Evolutionary conservation across 352 stramenopile species (phyloP).

Genomic region (Globisporangium camurandrum): DNA sequence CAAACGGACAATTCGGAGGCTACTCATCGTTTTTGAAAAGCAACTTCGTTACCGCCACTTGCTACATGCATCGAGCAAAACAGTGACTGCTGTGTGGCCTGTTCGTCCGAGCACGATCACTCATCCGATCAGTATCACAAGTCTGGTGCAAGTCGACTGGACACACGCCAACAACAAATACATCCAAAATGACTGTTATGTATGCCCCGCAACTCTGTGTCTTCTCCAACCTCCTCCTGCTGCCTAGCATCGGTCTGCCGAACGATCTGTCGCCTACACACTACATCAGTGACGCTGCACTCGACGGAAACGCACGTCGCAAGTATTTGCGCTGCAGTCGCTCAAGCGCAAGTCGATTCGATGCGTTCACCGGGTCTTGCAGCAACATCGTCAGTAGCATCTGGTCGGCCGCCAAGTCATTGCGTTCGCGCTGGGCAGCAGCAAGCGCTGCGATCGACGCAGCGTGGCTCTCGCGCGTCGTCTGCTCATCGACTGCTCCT

Average conservation of each 20-base stretch:
- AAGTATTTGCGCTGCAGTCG: conserved; percentile 16
- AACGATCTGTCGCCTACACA: too few relatives aligned
- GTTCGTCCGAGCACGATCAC: too few relatives aligned
- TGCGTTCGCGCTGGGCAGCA: conserved; percentile 9
- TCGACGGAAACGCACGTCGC: conserved; percentile 7
- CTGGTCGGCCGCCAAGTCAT: conserved; percentile 14
- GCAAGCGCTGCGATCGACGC: conserved; percentile 7
- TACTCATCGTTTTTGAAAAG: too few relatives aligned
- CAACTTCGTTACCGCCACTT: too few relatives aligned
- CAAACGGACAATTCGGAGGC: too few relatives aligned
- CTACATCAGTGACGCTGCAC: not conserved
- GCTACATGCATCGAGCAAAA: too few relatives aligned
- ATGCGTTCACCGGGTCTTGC: conserved; percentile 5
- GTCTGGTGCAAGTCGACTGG: too few relatives aligned
- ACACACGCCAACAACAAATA: not conserved
- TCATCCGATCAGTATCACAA: too few relatives aligned
- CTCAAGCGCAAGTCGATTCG: conserved; percentile 9
- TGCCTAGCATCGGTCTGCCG: not conserved
- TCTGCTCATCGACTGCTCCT: not conserved
- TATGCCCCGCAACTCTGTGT: not conserved
- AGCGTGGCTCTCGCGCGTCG: conserved; percentile 2
- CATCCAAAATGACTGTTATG: not conserved
- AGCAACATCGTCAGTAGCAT: conserved; percentile 18
- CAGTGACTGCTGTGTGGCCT: too few relatives aligned
- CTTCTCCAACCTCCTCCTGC: not conserved